Evolutionary conservation across 1,284 basidiomycete species (phyloP).

Genomic region (Leccinum angustisporum): DNA sequence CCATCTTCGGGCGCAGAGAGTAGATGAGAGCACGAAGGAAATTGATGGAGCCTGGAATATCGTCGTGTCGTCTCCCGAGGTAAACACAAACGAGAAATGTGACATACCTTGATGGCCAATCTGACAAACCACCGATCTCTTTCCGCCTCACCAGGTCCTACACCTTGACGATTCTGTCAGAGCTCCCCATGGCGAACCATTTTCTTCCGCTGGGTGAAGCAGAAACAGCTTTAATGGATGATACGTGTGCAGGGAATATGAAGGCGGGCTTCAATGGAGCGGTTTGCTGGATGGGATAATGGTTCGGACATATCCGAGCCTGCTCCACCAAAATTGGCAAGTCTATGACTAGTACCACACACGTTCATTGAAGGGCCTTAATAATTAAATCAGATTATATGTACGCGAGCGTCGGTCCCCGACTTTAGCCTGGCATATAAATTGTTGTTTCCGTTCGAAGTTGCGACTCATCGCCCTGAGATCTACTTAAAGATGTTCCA

Average conservation of each 20-base stretch:
- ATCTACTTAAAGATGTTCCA: too few species aligned
- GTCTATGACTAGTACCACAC: too few species aligned
- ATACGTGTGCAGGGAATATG: slow-evolving; percentile 89
- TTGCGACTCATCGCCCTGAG: too few species aligned
- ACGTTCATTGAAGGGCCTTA: too few species aligned
- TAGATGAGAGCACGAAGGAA: slow-evolving; percentile 87
- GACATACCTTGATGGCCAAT: slow-evolving; percentile 20
- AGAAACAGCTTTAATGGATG: slow-evolving; percentile 87
- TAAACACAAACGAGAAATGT: neutral
- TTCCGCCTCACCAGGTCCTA: slow-evolving; percentile 70
- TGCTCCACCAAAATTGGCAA: too few species aligned
- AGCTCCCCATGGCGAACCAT: slow-evolving; percentile 93
- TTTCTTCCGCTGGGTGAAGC: slow-evolving; percentile 86
- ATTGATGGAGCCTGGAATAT: slow-evolving; percentile 75
- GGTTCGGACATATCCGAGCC: too few species aligned
- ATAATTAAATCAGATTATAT: too few species aligned
- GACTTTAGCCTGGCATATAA: too few species aligned
- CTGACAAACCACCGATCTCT: too few species aligned
- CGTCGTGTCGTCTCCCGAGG: neutral
- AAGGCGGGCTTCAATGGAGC: slow-evolving; percentile 75
- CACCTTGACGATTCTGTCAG: slow-evolving; percentile 96
- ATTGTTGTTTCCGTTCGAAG: too few species aligned
- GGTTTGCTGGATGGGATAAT: too few species aligned
- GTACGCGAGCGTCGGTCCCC: too few species aligned
- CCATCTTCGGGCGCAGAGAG: slow-evolving; percentile 88